Conservation (phyloP, 495 filamentous ascomycete genomes). For the Letharia columbiana region DNA sequence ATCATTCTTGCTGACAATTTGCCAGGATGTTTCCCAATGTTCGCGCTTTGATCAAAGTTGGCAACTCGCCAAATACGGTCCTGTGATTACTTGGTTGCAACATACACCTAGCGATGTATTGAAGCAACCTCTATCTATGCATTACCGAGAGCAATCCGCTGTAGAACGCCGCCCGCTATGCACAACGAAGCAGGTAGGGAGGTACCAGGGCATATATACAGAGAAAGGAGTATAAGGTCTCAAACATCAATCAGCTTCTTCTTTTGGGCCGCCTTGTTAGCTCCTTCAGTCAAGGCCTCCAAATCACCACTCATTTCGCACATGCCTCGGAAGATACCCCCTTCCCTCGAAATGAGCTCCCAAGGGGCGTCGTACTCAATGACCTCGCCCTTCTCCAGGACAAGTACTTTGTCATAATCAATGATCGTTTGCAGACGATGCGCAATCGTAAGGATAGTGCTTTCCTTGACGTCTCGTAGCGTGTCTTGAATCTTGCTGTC, state of each 20-base stretch:
- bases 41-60: background rate
- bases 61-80: background rate
- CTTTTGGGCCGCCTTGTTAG: conserved; percentile 61
- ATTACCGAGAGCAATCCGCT: background rate
- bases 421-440: conserved; percentile 94
- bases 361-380: conserved; percentile 85
- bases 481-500: conserved; percentile 95
- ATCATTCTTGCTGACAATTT: background rate
- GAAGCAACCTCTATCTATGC: background rate
- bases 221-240: conserved; percentile 2
- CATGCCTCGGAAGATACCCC: conserved; percentile 76
- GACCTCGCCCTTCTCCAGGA: conserved; percentile 81
- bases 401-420: conserved; percentile 97
- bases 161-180: conserved; percentile 5
- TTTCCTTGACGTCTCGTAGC: conserved; percentile 72
- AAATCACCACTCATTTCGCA: conserved; percentile 92
- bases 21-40: background rate
- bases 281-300: conserved; percentile 58
- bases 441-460: conserved; percentile 97
- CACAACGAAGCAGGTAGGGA: background rate
- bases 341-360: conserved; percentile 59
- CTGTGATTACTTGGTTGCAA: background rate
- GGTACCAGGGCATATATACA: background rate
- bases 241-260: conserved; percentile 33
- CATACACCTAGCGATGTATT: background rate